A percentile compares a stretch with the other conserved stretches of the same genome.
phyloP scores from a whole-genome alignment of 306 rosid genomes.

The Vicia faba region DNA sequence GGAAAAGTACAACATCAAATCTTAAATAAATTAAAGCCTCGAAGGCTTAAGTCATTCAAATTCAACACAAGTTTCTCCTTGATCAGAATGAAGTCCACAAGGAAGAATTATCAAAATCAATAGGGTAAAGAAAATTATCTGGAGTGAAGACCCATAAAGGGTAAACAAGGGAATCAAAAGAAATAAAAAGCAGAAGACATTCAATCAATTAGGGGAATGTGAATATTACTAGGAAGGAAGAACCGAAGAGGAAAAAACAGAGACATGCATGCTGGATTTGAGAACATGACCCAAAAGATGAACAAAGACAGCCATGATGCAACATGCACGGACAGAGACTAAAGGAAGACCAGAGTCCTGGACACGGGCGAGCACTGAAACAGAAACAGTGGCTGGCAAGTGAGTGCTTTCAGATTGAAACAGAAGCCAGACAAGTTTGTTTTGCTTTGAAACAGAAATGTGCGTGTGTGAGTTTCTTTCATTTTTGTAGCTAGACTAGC shows the following conservation, averaged over 20 bases:
- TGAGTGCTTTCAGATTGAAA: not conserved
- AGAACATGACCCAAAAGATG: not conserved
- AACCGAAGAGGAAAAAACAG: not conserved
- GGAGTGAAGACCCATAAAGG: conserved; percentile 10
- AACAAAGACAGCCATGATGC: not conserved
- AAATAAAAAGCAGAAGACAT: not conserved
- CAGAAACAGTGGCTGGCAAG: not conserved
- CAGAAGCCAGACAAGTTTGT: not conserved
- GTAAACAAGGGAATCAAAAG: not conserved
- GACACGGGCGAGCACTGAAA: no score
- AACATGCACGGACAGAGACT: not conserved
- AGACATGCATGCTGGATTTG: not conserved
- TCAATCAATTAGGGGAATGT: conserved; percentile 9
- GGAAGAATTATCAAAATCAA: conserved; percentile 1
- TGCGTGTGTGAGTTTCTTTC: not conserved
- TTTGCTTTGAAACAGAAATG: conserved; percentile 4
- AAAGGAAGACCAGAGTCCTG: conserved; percentile 10
- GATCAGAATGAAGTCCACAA: conserved; percentile 3
- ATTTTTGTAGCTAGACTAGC: not conserved
- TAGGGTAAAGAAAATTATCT: not conserved
- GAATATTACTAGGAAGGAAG: conserved; percentile 14
- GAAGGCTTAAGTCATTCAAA: not conserved
- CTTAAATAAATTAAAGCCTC: conserved; percentile 3
- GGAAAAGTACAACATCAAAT: conserved; percentile 15
- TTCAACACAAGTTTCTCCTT: conserved; percentile 10